Evolutionary conservation across 1,284 basidiomycete genomes (phyloP).

Genomic region (Vanrija sp.): DNA sequence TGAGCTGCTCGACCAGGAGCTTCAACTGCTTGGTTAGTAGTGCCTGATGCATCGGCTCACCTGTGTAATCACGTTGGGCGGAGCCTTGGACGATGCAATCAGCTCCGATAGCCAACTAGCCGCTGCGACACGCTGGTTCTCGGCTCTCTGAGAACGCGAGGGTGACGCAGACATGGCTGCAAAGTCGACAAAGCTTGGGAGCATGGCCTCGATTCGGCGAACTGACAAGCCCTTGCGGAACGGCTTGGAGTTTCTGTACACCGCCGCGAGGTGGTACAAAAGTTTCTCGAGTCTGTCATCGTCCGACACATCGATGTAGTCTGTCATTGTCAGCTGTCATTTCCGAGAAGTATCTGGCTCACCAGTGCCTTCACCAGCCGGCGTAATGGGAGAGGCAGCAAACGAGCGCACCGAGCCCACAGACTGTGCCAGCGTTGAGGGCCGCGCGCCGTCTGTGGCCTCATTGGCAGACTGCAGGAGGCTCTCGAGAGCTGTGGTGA

Average conservation of each 20-base stretch:
- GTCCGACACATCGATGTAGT: slow-evolving; percentile 1
- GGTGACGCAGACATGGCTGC: slow-evolving; percentile 32
- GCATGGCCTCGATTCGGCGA: slow-evolving; percentile 39
- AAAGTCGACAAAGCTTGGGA: slow-evolving; percentile 45
- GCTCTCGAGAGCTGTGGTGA: slow-evolving; percentile 37
- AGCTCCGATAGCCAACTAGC: slow-evolving; percentile 29
- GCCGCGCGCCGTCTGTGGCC: slow-evolving; percentile 10
- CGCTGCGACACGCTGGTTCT: slow-evolving; percentile 25
- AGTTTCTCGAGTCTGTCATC: slow-evolving; percentile 28
- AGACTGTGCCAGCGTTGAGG: slow-evolving; percentile 27
- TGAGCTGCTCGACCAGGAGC: slow-evolving; percentile 40
- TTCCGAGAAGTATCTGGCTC: neutral
- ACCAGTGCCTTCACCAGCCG: neutral
- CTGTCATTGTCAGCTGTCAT: neutral
- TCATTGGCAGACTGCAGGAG: slow-evolving; percentile 35
- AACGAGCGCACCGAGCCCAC: slow-evolving; percentile 25
- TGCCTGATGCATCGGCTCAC: slow-evolving; percentile 15
- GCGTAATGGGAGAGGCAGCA: slow-evolving; percentile 14
- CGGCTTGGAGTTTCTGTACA: slow-evolving; percentile 28
- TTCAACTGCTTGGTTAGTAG: slow-evolving; percentile 22
- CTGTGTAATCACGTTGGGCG: slow-evolving; percentile 32
- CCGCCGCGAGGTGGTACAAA: slow-evolving; percentile 28
- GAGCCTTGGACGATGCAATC: slow-evolving; percentile 31
- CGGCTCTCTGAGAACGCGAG: slow-evolving; percentile 16
- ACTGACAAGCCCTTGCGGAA: slow-evolving; percentile 34